Conservation (phyloP, 2,329 filamentous ascomycete species). For the Emergomyces pasteurianus region DNA sequence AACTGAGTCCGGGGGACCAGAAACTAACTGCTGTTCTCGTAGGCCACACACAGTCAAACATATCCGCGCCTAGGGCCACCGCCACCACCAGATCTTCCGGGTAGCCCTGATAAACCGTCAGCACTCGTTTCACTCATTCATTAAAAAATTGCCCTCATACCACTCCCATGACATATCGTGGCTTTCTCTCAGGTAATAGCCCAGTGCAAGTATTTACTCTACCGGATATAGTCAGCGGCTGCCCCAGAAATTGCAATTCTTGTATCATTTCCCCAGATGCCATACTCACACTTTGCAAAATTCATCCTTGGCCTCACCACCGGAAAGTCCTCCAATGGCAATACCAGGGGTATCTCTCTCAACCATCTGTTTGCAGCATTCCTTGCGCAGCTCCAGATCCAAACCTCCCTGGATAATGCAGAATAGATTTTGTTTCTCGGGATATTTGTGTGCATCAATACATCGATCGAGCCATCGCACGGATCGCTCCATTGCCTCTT, state of each 20-base stretch:
- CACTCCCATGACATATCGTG: slow-evolving; percentile 98
- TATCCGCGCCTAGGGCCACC: slow-evolving; percentile 87
- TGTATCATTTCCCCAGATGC: neutral
- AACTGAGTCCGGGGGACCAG: neutral
- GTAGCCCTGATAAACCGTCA: slow-evolving; percentile 50
- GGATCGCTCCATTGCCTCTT: slow-evolving; percentile 87
- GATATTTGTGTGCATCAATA: slow-evolving; percentile 76
- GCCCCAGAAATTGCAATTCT: neutral
- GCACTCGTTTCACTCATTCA: slow-evolving; percentile 4
- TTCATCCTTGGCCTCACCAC: slow-evolving; percentile 85
- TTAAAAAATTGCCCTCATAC: slow-evolving; percentile 28
- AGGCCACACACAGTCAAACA: slow-evolving; percentile 99
- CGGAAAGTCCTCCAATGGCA: slow-evolving; percentile 87
- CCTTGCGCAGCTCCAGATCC: slow-evolving; percentile 69
- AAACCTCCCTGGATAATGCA: slow-evolving; percentile 97
- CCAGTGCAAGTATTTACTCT: slow-evolving; percentile 71
- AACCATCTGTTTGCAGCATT: slow-evolving; percentile 82
- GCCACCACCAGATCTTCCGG: slow-evolving; percentile 92
- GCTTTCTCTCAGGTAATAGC: slow-evolving; percentile 77
- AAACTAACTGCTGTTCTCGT: slow-evolving; percentile 66
- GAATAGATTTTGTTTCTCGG: slow-evolving; percentile 79
- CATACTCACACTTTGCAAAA: slow-evolving; percentile 63
- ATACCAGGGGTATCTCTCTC: slow-evolving; percentile 86
- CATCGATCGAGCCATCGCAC: slow-evolving; percentile 94
- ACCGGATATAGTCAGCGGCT: slow-evolving; percentile 6